Evolutionary conservation across 225 moss, liverwort and hornwort genomes (phyloP).

Genomic region (Polytrichum formosum): DNA sequence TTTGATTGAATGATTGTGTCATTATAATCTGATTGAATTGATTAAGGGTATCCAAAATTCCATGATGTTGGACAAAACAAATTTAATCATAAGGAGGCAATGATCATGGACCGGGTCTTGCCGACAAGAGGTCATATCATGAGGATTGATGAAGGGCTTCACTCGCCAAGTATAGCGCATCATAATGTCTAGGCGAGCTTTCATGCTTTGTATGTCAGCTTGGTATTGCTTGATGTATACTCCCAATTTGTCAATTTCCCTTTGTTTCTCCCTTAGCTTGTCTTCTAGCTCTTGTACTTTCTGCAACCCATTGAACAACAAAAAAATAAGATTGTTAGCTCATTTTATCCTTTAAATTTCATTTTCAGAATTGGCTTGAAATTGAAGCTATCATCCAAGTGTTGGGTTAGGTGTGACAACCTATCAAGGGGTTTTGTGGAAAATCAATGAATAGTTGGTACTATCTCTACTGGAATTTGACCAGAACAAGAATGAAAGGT

Average conservation of each 20-base stretch:
- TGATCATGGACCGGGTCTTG: slow-evolving; percentile 45
- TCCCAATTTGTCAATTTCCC: slow-evolving; percentile 45
- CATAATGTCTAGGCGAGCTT: slow-evolving; percentile 46
- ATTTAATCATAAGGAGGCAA: background rate
- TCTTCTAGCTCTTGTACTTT: slow-evolving; percentile 65
- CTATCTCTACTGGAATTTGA: background rate
- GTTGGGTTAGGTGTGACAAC: background rate
- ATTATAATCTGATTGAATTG: background rate
- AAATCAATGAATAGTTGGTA: background rate
- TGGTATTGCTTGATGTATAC: slow-evolving; percentile 54
- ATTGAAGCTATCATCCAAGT: background rate
- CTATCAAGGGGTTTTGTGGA: background rate
- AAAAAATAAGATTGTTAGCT: too few species aligned
- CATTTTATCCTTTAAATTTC: background rate
- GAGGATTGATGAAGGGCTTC: slow-evolving; percentile 37
- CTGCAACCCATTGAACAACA: slow-evolving; percentile 21
- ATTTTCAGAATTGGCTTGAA: background rate
- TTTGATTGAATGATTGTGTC: slow-evolving; percentile 5
- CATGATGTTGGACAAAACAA: background rate
- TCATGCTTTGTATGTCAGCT: slow-evolving; percentile 56
- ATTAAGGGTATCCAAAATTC: too few species aligned
- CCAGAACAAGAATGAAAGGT: background rate
- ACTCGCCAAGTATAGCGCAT: slow-evolving; percentile 36
- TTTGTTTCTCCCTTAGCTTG: slow-evolving; percentile 50
- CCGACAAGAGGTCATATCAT: slow-evolving; percentile 28